Conservation (phyloP, 1,284 basidiomycete genomes). For the Rhodotorula glutinis region DNA sequence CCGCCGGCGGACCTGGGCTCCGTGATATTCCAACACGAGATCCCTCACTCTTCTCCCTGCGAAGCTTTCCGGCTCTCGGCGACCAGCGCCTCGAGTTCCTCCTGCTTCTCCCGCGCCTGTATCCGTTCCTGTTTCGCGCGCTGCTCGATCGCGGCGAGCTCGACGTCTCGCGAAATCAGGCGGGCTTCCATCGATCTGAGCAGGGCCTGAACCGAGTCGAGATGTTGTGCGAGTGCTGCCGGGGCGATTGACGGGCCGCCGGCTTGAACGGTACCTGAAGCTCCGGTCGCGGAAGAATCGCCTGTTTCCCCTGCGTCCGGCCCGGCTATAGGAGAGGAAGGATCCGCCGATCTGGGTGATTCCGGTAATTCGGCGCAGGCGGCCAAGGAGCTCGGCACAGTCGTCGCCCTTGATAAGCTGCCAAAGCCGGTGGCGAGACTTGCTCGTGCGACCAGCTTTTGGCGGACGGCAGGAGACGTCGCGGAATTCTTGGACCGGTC, state of each 20-base stretch:
- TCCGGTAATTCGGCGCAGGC: background rate
- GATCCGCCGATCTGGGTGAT: constrained; percentile 1
- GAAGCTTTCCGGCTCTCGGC: too few species aligned
- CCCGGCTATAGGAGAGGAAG: background rate
- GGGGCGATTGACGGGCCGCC: background rate
- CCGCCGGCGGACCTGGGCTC: too few species aligned
- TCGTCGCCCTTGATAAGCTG: background rate
- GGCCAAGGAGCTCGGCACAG: constrained; percentile 5
- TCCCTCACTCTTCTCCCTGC: too few species aligned
- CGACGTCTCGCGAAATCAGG: constrained; percentile 29
- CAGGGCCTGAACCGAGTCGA: constrained; percentile 32
- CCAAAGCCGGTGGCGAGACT: background rate
- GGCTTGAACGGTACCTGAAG: too few species aligned
- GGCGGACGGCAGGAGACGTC: constrained; percentile 14
- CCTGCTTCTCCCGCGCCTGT: background rate
- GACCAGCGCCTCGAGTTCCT: constrained; percentile 14
- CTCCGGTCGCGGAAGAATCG: too few species aligned
- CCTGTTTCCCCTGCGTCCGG: too few species aligned
- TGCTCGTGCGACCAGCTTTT: constrained; percentile 11
- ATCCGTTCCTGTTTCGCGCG: constrained; percentile 22
- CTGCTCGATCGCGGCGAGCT: constrained; percentile 23
- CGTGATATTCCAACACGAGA: too few species aligned
- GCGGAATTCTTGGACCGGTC: background rate
- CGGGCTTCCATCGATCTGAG: constrained; percentile 31
- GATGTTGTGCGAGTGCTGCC: constrained; percentile 15